phyloP scores from a whole-genome alignment of 345 rosid species.

The Boechera retrofracta region DNA sequence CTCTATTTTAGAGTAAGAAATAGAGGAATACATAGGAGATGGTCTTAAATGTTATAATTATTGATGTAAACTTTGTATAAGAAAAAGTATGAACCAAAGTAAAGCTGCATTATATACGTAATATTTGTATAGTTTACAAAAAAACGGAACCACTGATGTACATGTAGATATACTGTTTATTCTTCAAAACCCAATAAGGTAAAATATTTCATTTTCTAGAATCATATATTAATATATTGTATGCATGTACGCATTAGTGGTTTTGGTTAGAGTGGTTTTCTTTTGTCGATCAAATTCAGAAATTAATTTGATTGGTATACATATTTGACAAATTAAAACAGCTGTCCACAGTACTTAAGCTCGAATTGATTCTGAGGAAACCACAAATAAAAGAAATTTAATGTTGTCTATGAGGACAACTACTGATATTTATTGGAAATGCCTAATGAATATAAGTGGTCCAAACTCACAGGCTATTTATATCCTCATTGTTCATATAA shows the following conservation, averaged over 20 bases:
- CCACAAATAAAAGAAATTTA: slow-evolving; percentile 31
- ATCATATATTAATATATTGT: background rate
- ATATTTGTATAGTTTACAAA: background rate
- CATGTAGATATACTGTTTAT: background rate
- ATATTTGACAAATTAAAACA: slow-evolving; percentile 29
- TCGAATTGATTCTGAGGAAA: slow-evolving; percentile 1
- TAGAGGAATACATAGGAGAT: too few relatives aligned
- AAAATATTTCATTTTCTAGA: too few relatives aligned
- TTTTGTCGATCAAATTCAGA: slow-evolving; percentile 14
- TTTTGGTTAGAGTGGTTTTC: slow-evolving; percentile 23
- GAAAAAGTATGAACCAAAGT: background rate
- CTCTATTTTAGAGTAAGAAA: too few relatives aligned
- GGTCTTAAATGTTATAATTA: background rate
- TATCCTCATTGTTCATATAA: slow-evolving; percentile 30
- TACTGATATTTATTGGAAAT: slow-evolving; percentile 41
- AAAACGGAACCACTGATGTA: background rate
- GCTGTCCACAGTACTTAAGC: slow-evolving; percentile 29
- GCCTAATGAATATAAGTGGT: slow-evolving; percentile 45
- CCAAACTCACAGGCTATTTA: slow-evolving; percentile 35
- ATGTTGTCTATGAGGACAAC: slow-evolving; percentile 40
- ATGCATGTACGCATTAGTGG: background rate
- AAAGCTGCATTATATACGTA: slow-evolving; percentile 13
- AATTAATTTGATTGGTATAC: slow-evolving; percentile 11
- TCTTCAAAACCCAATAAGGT: background rate
- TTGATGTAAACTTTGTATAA: background rate